Evolutionary conservation across 2,329 filamentous ascomycete species (phyloP).

Genomic region (Epichloe coenophiala): DNA sequence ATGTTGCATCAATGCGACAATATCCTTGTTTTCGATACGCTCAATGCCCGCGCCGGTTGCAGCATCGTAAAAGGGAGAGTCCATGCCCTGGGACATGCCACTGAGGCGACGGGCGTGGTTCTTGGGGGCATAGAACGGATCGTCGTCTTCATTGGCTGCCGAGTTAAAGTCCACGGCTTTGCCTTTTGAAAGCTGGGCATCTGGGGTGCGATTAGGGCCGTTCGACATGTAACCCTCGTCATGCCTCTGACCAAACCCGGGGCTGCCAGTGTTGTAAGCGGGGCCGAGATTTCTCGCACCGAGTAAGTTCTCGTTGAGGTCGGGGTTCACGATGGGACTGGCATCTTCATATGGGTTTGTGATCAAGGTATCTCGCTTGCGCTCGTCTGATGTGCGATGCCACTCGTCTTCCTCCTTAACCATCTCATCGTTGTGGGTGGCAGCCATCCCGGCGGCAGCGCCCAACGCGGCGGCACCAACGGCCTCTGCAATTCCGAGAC

Average conservation of each 20-base stretch:
- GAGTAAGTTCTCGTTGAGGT: slow-evolving; percentile 36
- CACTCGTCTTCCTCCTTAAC: slow-evolving; percentile 51
- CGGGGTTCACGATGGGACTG: slow-evolving; percentile 46
- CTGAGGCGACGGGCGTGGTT: slow-evolving; percentile 57
- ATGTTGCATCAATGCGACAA: slow-evolving; percentile 95
- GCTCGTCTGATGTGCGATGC: slow-evolving; percentile 46
- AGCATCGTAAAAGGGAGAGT: slow-evolving; percentile 73
- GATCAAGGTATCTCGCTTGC: slow-evolving; percentile 51
- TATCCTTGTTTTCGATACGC: slow-evolving; percentile 88
- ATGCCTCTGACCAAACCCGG: slow-evolving; percentile 43
- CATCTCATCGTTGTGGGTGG: slow-evolving; percentile 36
- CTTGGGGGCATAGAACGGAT: slow-evolving; percentile 51
- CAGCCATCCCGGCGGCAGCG: slow-evolving; percentile 32
- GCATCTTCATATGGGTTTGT: slow-evolving; percentile 55
- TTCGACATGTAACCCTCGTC: slow-evolving; percentile 92
- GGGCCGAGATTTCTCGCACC: slow-evolving; percentile 24
- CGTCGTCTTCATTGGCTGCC: slow-evolving; percentile 32
- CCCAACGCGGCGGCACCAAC: slow-evolving; percentile 40
- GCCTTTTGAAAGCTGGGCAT: slow-evolving; percentile 34
- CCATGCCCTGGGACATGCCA: slow-evolving; percentile 84
- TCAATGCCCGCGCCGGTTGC: slow-evolving; percentile 80
- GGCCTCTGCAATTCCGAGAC: slow-evolving; percentile 35
- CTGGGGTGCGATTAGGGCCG: slow-evolving; percentile 42
- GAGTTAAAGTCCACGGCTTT: slow-evolving; percentile 42
- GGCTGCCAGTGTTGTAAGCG: slow-evolving; percentile 40